Evolutionary conservation across 768 basidiomycete species (phyloP).

Genomic region (Saitozyma sp.): DNA sequence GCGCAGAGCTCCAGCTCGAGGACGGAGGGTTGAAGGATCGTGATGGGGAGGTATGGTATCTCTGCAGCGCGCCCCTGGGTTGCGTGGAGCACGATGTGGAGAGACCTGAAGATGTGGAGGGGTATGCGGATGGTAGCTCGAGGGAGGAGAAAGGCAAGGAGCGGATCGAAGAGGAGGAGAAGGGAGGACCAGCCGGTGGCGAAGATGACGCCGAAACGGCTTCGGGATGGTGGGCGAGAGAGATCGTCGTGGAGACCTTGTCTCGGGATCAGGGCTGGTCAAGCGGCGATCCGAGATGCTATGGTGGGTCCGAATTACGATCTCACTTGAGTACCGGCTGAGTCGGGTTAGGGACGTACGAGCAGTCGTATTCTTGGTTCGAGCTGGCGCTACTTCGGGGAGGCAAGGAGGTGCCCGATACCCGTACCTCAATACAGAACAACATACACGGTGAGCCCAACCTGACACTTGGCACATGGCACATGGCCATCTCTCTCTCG

Average conservation of each 20-base stretch:
- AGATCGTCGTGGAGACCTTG: slow-evolving; percentile 33
- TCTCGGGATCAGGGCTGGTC: slow-evolving; percentile 48
- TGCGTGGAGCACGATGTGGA: slow-evolving; percentile 12
- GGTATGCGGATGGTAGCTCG: neutral
- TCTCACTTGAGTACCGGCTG: neutral
- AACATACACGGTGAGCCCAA: slow-evolving; percentile 40
- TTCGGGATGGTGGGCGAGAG: slow-evolving; percentile 18
- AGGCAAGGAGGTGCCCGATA: slow-evolving; percentile 31
- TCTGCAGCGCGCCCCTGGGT: slow-evolving; percentile 29
- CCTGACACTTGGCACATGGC: neutral
- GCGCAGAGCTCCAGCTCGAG: neutral
- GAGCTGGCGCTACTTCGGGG: slow-evolving; percentile 36
- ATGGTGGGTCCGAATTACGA: slow-evolving; percentile 22
- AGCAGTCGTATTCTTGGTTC: slow-evolving; percentile 44
- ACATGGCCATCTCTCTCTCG: neutral
- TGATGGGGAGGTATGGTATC: slow-evolving; percentile 33
- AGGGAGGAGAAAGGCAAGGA: neutral
- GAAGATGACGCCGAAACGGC: neutral
- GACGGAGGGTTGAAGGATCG: slow-evolving; percentile 2
- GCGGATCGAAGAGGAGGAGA: neutral
- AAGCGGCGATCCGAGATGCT: slow-evolving; percentile 6
- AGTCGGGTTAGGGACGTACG: slow-evolving; percentile 34
- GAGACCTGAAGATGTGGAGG: neutral
- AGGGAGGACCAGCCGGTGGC: neutral
- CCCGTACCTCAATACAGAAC: slow-evolving; percentile 30